A percentile compares a stretch with the other conserved stretches of the same genome.
phyloP scores from a whole-genome alignment of 2,329 filamentous ascomycete species.

The Catunica adiposa region DNA sequence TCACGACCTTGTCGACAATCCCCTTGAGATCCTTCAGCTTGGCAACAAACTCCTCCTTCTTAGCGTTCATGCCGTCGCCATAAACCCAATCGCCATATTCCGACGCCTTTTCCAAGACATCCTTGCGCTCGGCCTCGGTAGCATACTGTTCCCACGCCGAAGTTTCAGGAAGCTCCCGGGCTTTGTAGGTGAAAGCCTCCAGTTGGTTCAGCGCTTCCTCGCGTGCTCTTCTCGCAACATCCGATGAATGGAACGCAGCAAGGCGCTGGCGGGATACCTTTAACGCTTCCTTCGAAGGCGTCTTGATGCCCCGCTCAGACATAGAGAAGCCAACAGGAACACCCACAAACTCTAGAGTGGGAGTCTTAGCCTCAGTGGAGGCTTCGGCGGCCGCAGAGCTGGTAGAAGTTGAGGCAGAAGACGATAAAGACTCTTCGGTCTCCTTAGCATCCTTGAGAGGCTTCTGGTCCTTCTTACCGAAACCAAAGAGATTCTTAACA shows the following conservation, averaged over 20 bases:
- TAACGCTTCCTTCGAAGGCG: conserved; percentile 33
- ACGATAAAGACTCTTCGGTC: conserved; percentile 19
- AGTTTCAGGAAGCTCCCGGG: conserved; percentile 66
- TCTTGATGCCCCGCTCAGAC: conserved; percentile 33
- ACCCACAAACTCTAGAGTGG: conserved; percentile 41
- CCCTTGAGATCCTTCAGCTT: conserved; percentile 63
- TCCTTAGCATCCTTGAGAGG: conserved; percentile 45
- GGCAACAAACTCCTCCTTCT: conserved; percentile 55
- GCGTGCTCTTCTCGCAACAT: conserved; percentile 55
- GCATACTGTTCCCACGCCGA: conserved; percentile 57
- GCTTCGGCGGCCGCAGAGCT: conserved; percentile 32
- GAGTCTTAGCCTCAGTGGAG: conserved; percentile 35
- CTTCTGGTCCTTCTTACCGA: conserved; percentile 80
- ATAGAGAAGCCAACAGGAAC: conserved; percentile 35
- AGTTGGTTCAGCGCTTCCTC: conserved; percentile 85
- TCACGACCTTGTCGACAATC: conserved; percentile 61
- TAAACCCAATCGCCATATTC: conserved; percentile 81
- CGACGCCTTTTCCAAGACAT: conserved; percentile 51
- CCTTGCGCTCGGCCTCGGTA: conserved; percentile 47
- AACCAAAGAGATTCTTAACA: conserved; percentile 90
- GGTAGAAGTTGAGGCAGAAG: conserved; percentile 19
- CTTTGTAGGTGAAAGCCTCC: conserved; percentile 83
- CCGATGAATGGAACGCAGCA: conserved; percentile 70
- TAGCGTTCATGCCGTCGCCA: conserved; percentile 62
- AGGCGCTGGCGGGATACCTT: conserved; percentile 50